Conservation (phyloP, 2,329 filamentous ascomycete species). For the Pyricularia sp. region DNA sequence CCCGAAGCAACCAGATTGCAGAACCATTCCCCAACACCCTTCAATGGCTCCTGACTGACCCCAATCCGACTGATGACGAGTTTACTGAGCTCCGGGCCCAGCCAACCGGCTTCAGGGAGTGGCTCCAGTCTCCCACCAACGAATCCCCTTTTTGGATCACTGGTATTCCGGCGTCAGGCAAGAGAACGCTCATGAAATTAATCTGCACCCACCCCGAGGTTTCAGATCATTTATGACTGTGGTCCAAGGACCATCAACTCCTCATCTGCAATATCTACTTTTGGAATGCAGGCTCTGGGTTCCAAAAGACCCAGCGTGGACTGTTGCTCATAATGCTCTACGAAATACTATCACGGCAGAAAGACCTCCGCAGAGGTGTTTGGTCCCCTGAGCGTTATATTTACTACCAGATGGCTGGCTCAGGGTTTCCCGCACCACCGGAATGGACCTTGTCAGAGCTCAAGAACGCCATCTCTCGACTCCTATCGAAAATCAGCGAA, state of each 20-base stretch:
- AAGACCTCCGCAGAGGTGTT: too few species aligned
- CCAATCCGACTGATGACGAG: too few species aligned
- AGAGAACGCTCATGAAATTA: constrained; percentile 1
- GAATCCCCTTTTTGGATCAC: constrained; percentile 2
- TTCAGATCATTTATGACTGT: not conserved
- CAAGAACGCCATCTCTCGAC: not conserved
- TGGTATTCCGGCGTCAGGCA: not conserved
- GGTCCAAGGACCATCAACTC: not conserved
- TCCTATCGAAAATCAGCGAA: not conserved
- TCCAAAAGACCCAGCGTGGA: not conserved
- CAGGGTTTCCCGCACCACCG: not conserved
- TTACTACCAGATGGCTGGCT: not conserved
- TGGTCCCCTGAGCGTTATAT: not conserved
- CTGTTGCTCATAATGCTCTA: not conserved
- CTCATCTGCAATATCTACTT: not conserved
- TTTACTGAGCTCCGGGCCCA: not conserved
- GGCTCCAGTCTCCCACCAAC: not conserved
- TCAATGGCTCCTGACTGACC: not conserved
- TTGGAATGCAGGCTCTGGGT: not conserved
- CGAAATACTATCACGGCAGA: not conserved
- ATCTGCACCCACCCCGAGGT: not conserved
- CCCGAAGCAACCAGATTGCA: not conserved
- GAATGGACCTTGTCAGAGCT: not conserved
- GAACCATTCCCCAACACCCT: not conserved
- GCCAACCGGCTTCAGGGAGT: not conserved